Conservation (phyloP, 2,329 filamentous ascomycete species). For the Calonectria fujianensis region DNA sequence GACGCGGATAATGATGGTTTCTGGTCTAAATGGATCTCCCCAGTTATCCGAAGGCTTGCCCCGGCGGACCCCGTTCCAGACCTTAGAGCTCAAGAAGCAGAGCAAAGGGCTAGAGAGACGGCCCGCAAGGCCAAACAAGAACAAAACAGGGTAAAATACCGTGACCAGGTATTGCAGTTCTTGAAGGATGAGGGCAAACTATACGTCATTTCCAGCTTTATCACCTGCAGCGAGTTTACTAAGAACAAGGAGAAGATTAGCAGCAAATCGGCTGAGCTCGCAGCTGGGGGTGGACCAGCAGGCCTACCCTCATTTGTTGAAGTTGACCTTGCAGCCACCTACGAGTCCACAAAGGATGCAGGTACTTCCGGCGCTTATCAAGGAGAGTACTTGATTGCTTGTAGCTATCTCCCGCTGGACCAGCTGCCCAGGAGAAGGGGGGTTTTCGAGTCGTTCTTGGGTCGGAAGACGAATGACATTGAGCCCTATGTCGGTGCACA, state of each 20-base stretch:
- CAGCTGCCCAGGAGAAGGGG: background rate
- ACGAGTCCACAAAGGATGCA: background rate
- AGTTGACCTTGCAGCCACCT: background rate
- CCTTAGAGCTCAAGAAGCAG: background rate
- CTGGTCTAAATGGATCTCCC: background rate
- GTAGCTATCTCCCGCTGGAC: background rate
- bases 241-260: constrained; percentile 8
- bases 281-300: background rate
- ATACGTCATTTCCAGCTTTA: constrained; percentile 18
- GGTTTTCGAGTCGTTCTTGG: background rate
- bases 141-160: background rate
- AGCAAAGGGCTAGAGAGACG: background rate
- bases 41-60: background rate
- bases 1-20: background rate
- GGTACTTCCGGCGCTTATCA: constrained; percentile 7
- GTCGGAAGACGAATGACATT: background rate
- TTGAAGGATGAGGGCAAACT: background rate
- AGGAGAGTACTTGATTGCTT: constrained; percentile 27
- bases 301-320: background rate
- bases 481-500: background rate
- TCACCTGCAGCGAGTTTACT: constrained; percentile 20
- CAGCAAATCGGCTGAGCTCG: background rate
- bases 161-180: background rate
- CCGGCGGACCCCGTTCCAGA: background rate
- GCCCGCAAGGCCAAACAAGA: background rate